Evolutionary conservation across 2,329 filamentous ascomycete species (phyloP).

Genomic region (Botrytis sinoallii): DNA sequence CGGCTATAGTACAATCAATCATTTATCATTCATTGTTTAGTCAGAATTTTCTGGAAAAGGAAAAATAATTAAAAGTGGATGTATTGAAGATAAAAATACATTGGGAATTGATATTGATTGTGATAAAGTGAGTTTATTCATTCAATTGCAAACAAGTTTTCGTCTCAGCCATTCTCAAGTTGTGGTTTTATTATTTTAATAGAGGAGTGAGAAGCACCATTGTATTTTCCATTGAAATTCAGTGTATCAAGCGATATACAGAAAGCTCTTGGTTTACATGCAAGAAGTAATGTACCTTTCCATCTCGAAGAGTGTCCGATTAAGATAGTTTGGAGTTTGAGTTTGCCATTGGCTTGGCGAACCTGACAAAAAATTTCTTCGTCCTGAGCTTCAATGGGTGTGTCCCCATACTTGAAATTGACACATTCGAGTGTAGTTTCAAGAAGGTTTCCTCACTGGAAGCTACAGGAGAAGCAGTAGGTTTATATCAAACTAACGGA

Average conservation of each 20-base stretch:
- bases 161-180: neutral
- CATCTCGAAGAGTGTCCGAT: neutral
- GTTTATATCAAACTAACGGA: neutral
- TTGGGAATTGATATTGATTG: neutral
- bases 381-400: neutral
- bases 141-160: neutral
- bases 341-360: neutral
- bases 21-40: neutral
- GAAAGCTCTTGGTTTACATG: neutral
- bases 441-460: neutral
- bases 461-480: neutral
- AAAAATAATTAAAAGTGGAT: neutral
- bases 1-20: neutral
- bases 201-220: neutral
- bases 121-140: neutral
- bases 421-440: neutral
- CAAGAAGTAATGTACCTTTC: neutral
- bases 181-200: no score
- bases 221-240: neutral
- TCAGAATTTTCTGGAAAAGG: neutral
- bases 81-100: neutral
- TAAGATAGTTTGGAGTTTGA: neutral
- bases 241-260: neutral
- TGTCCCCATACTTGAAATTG: no score
- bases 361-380: neutral